Evolutionary conservation across 139 green algal genomes (phyloP), one percentile per base, ranked within the genome.

Genomic region (Chlamydomonas schloesseri): DNA sequence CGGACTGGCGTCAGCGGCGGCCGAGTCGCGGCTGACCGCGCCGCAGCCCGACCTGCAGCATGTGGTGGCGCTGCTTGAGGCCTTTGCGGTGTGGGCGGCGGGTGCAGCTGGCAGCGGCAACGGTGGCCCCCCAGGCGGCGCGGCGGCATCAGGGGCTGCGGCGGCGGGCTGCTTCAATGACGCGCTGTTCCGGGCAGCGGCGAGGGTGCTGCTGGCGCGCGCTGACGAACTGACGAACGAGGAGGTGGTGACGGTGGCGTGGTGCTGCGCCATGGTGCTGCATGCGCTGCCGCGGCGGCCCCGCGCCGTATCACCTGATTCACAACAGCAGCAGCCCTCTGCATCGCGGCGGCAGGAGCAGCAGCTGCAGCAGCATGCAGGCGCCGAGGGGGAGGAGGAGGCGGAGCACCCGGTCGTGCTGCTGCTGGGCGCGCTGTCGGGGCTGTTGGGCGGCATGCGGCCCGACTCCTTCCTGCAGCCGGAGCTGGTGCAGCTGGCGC

Each of bases 401-500:
- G 33, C 21, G 28, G 26, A 36, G 46, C 79, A 85, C 26, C 79
- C 65, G 13, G 67, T 85, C 31, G 31, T 85, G 65, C 20, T 28
- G 79, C 79, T 85, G 31, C 79, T 85, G 47, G 31, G 3, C 2
- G 31, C 65, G 31, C 20, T 76, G 47, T 57, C 67, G 15, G 37
- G 34, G 29, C 58, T 67, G 46, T 60, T 88, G 6, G 71, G 58
- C 13, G 50, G n/a, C 15, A 58, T 31, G 31, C 73, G 33, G 37
- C 20, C 46, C 8, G 82, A 82, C 72, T 68, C 60, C 0, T 93
- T 83, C 3, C 94, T 87, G 29, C 93, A 88, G 58, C 94, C 80
- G 2, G 93, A 94, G 15, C 93, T 82, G 36, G 86, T 81, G 55
- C 95, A 80, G 42, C 46, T 92, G 29, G 90, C 79, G 23, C 55